Conservation (phyloP, 768 basidiomycete species). For the Leccinellum rugosiceps region DNA sequence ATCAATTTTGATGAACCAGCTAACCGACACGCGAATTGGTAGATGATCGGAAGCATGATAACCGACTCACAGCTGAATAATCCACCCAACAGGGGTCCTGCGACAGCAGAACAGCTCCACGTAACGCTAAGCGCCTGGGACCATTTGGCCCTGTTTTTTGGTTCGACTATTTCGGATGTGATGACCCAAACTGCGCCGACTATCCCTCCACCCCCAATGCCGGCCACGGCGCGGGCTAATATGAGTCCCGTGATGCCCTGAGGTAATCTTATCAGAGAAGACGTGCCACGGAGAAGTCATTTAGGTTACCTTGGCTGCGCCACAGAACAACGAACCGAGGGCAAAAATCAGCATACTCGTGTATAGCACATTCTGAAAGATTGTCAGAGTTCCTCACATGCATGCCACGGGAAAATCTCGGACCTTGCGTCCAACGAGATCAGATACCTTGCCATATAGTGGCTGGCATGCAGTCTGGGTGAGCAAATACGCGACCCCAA, state of each 20-base stretch:
- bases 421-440: slow-evolving; percentile 79
- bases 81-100: slow-evolving; percentile 81
- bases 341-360: slow-evolving; percentile 73
- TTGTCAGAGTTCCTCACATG: slow-evolving; percentile 2
- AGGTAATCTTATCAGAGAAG: slow-evolving; percentile 17
- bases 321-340: slow-evolving; percentile 77
- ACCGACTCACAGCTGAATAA: slow-evolving; percentile 65
- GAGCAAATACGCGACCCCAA: slow-evolving; percentile 80
- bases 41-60: slow-evolving; percentile 11
- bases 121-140: slow-evolving; percentile 81
- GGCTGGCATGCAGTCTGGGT: slow-evolving; percentile 86
- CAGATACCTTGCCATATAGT: slow-evolving; percentile 75
- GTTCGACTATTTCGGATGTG: slow-evolving; percentile 79
- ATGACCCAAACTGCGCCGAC: slow-evolving; percentile 85
- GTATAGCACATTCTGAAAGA: slow-evolving; percentile 59
- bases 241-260: slow-evolving; percentile 59
- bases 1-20: slow-evolving; percentile 32
- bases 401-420: slow-evolving; percentile 13
- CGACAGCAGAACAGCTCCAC: slow-evolving; percentile 83
- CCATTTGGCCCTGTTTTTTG: slow-evolving; percentile 71
- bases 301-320: slow-evolving; percentile 59
- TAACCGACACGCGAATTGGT: slow-evolving; percentile 23
- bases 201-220: slow-evolving; percentile 85
- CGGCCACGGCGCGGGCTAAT: slow-evolving; percentile 60
- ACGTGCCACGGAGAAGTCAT: slow-evolving; percentile 13